These are phyloP conservation scores for Sugiyamaella lignohabitans DNA, from an alignment of 805 yeast genomes.

Conservation along the genomic window DNA sequence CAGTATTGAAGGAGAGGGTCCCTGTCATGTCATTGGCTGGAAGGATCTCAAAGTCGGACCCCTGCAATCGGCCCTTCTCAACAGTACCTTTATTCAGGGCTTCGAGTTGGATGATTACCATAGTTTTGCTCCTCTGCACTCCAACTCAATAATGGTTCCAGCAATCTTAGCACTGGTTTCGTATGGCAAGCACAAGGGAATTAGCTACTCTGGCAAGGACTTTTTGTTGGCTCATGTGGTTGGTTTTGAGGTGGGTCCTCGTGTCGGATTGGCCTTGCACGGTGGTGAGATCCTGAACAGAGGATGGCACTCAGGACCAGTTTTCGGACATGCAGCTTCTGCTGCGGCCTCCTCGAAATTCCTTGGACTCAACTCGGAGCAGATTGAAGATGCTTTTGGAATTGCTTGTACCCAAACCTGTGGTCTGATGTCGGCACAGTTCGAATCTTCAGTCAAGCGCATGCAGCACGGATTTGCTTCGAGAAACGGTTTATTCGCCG, in stretches of 20 bases:
- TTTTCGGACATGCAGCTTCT: constrained; percentile 12
- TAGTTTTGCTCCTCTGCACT: constrained; percentile 12
- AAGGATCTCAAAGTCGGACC: constrained; percentile 1
- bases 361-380: constrained; percentile 3
- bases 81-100: constrained; percentile 10
- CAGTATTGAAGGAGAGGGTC: constrained; percentile 5
- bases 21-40: constrained; percentile 12
- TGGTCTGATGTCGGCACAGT: constrained; percentile 15
- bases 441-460: constrained; percentile 13
- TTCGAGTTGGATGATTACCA: constrained; percentile 14
- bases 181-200: not conserved
- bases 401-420: constrained; percentile 15
- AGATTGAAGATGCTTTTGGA: constrained; percentile 13
- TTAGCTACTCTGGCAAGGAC: constrained; percentile 4
- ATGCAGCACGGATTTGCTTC: constrained; percentile 17
- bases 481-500: constrained; percentile 12
- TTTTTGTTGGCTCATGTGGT: constrained; percentile 5
- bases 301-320: constrained; percentile 15
- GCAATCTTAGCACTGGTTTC: constrained; percentile 4
- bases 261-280: constrained; percentile 9
- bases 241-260: constrained; percentile 13
- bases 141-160: constrained; percentile 12
- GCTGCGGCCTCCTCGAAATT: constrained; percentile 8
- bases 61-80: constrained; percentile 7
- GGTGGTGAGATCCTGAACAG: constrained; percentile 9